Conservation (phyloP, 371 early-diverging fungal species). For the Apophysomyces trapeziformis region DNA sequence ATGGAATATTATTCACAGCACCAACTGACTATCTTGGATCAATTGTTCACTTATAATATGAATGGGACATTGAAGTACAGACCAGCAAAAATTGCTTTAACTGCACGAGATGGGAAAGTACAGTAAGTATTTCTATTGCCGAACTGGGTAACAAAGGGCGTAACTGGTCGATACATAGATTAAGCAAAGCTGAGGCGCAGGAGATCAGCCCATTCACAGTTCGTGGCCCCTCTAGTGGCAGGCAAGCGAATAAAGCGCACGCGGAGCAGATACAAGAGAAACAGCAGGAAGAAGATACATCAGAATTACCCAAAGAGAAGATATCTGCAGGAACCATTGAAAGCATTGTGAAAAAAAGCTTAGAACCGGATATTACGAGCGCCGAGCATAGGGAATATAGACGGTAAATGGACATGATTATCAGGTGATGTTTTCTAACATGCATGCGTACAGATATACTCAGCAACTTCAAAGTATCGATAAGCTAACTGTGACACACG, state of each 20-base stretch:
- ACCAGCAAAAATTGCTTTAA: constrained; percentile 36
- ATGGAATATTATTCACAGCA: constrained; percentile 79
- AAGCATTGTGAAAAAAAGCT: constrained; percentile 52
- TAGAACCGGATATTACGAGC: constrained; percentile 59
- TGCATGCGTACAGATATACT: constrained; percentile 43
- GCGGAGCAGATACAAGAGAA: constrained; percentile 10
- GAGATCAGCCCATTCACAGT: constrained; percentile 62
- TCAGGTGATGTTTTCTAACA: not conserved
- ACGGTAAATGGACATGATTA: constrained; percentile 40
- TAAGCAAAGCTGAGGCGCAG: constrained; percentile 37
- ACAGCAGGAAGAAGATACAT: constrained; percentile 27
- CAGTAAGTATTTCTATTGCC: constrained; percentile 17
- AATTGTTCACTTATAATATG: constrained; percentile 83
- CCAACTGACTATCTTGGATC: constrained; percentile 73
- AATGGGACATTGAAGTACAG: constrained; percentile 76
- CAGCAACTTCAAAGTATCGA: constrained; percentile 54
- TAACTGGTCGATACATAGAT: constrained; percentile 15
- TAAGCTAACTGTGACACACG: constrained; percentile 35
- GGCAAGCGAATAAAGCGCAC: constrained; percentile 4
- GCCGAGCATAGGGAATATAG: constrained; percentile 62
- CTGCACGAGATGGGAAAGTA: constrained; percentile 26
- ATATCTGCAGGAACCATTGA: constrained; percentile 51
- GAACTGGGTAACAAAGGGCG: not conserved
- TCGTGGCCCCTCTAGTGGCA: constrained; percentile 20
- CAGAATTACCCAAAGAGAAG: constrained; percentile 28